Base-by-base conservation (phyloP, 2,329 filamentous ascomycete species). In the Colletotrichum cereale region DNA sequence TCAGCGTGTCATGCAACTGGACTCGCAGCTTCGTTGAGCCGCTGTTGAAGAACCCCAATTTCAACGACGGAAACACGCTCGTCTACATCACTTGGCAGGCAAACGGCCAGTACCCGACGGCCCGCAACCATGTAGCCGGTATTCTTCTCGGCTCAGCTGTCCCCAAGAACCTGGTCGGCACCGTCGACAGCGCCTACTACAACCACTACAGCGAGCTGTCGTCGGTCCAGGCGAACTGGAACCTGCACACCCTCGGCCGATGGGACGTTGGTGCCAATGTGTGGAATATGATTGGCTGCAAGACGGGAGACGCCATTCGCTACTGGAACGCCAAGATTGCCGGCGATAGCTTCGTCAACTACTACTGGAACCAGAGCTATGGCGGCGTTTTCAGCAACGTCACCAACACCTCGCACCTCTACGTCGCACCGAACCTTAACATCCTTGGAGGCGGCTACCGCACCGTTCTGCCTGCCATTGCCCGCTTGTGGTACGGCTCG, bases 61-160 rank as follows among this genome's bases (percentile, higher is more conserved):
- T 89, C 79, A 86, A 86, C 83, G 78, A 79, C 52, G 61, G 61
- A 31, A 80, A 81, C 60, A 90, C 88, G 0, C 82, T 90, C 3
- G 83, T 90, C 62, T 84, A 96, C 11, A 81, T 96, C 70, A 95
- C 90, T 21, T 96, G 94, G 77, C 93, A 96, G 74, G 94, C 96
- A 82, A 93, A 91, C 79, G 88, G 91, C 75, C 90, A 87, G 10
- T 94, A 95, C 81, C 80, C 85, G 7, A 16, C 31, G 11, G 82
- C 84, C 31, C 87, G 88, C 75, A 96, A 96, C 86, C 85, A 86
- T 50, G 87, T 96, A 64, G 87, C 93, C 71, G 88, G 85, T 73
- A 86, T 96, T 74, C 86, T 96, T 0, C 84, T 96, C 6, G 93
- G 93, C n/a, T 92, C 92, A 67, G 91, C 90, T 21, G 81, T 97